These are phyloP conservation scores for Cyclospora cayetanensis DNA, from an alignment of 169 alveolate genomes.

Conservation along the genomic window DNA sequence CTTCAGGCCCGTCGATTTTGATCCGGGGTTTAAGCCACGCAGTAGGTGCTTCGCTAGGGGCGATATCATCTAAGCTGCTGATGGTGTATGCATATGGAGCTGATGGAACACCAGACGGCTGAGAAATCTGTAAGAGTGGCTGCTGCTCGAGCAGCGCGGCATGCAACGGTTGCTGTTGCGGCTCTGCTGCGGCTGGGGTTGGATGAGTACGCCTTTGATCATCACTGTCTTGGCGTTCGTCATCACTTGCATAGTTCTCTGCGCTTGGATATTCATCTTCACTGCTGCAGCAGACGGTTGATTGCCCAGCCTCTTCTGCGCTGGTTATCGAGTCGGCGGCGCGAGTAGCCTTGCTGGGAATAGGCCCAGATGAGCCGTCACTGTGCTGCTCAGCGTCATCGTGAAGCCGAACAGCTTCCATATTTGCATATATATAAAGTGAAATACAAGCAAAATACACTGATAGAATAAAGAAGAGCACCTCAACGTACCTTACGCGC, in stretches of 20 bases:
- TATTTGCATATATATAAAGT: neutral
- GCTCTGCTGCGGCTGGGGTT: too few relatives aligned
- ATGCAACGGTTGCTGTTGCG: neutral
- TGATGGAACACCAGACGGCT: neutral
- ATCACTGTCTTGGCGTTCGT: conserved; percentile 64
- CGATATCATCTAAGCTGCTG: conserved; percentile 12
- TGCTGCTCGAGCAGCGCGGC: neutral
- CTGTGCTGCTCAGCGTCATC: neutral
- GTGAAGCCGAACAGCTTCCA: conserved; percentile 2
- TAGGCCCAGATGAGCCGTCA: neutral
- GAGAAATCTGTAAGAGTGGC: neutral
- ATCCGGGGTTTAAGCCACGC: conserved; percentile 57
- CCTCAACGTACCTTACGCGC: neutral
- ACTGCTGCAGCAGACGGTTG: conserved; percentile 64
- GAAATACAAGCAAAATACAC: neutral
- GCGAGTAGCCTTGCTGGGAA: neutral
- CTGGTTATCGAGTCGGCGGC: conserved; percentile 40
- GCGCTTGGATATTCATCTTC: conserved; percentile 28
- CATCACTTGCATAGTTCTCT: conserved; percentile 32
- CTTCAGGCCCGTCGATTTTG: conserved; percentile 58
- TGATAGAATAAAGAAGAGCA: neutral
- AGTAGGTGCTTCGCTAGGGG: conserved; percentile 5
- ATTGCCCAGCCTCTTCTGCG: conserved; percentile 52
- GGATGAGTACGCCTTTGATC: neutral
- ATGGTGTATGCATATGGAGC: conserved; percentile 40